Base-by-base conservation (phyloP, 768 basidiomycete genomes). In the Tephrocybe sp. region DNA sequence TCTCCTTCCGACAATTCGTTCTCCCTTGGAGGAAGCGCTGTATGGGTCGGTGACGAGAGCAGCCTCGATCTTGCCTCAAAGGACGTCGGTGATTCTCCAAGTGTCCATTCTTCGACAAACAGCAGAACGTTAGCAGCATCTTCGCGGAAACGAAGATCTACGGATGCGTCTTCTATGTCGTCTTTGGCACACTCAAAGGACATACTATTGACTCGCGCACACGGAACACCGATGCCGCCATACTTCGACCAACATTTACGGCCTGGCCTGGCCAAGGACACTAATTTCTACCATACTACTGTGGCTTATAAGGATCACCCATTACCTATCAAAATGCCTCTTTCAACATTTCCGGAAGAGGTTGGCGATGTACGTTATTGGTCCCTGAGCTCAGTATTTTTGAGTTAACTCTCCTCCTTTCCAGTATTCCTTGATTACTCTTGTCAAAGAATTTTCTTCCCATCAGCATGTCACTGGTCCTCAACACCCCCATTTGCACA, bases 401-500 rank as follows among this genome's bases (percentile, higher is more conserved):
- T 19, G 16, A 22, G 47, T 18, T 42, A 21, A 45, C 45, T 36
- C 30, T 16, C 15, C 13, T 33, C 21, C 13, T 25, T 34, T 23
- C 33, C 45, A 97, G 94, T 97, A 93, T 68, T 97, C 94, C 19
- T 67, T 98, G 51, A 94, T 94, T 52, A 88, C 86, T 54, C 78
- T 98, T 43, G 83, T 95, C 58, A 88, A 90, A 63, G 86, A 85
- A 3, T 95, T 97, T 65, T 79, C 60, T 65, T 60, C 75, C 60
- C 55, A 80, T 76, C 64, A 79, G 69, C 57, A 65, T 16, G 76
- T 87, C 11, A 74, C 80, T 23, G 89, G 90, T 25, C 88, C 91
- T 1, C 69, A 82, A 44, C 94, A 97, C 59, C 90, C 97, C 1
- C 93, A 98, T 65, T 73, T 99, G 16, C 94, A 97, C 67, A 94